Evolutionary conservation across 169 alveolate genomes (phyloP).

Genomic region (Perkinsus marinus): DNA sequence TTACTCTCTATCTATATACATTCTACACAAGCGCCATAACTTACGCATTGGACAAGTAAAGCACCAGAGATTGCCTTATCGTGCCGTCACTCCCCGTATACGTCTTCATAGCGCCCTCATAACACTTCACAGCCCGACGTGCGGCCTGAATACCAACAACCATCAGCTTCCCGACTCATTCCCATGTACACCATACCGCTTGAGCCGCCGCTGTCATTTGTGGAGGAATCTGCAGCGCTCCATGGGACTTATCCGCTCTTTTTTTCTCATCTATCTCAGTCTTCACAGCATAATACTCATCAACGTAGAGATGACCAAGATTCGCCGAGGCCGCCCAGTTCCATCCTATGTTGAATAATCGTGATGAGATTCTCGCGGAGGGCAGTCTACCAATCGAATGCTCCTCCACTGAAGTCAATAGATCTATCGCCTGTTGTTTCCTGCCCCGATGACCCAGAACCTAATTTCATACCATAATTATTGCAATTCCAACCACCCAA

Average conservation of each 20-base stretch:
- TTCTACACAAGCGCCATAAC: background rate
- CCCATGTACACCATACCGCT: background rate
- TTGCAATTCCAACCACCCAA: background rate
- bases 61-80: background rate
- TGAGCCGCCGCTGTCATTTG: background rate
- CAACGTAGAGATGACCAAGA: background rate
- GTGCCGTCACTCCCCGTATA: background rate
- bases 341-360: background rate
- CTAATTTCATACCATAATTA: background rate
- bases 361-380: background rate
- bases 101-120: background rate
- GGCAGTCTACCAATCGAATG: background rate
- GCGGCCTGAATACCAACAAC: background rate
- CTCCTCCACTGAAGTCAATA: background rate
- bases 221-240: background rate
- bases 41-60: background rate
- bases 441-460: background rate
- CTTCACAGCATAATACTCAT: background rate
- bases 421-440: background rate
- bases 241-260: background rate
- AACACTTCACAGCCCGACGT: background rate
- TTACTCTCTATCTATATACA: too few species aligned
- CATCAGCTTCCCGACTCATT: background rate
- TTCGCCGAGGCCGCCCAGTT: background rate
- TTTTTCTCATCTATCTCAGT: background rate